Conservation (phyloP, 805 yeast genomes). For the Yarrowia sp. region DNA sequence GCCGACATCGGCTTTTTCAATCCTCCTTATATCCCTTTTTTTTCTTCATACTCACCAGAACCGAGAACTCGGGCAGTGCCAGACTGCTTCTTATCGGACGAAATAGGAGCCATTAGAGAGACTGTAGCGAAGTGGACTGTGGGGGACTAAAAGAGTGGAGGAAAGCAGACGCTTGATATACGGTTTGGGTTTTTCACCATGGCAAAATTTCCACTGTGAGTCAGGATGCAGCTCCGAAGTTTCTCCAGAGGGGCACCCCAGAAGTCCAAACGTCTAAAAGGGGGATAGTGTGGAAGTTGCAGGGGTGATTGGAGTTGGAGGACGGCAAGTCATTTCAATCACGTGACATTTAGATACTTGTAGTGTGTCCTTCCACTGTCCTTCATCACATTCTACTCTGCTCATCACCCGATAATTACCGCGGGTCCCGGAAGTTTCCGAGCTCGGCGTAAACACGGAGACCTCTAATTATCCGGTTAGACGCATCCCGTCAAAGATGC, state of each 20-base stretch:
- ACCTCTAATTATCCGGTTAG: not conserved
- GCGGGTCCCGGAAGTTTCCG: slow-evolving; percentile 9
- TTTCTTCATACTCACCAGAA: slow-evolving; percentile 47
- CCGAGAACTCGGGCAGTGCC: slow-evolving; percentile 90
- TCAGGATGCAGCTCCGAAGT: slow-evolving; percentile 27
- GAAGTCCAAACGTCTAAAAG: not conserved
- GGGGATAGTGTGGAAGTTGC: not conserved
- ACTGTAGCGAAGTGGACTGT: not conserved
- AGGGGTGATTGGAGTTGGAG: not conserved
- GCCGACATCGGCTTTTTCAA: not conserved
- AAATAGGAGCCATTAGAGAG: slow-evolving; percentile 32
- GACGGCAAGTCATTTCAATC: no score
- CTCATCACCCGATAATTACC: slow-evolving; percentile 2
- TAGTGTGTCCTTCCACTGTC: not conserved
- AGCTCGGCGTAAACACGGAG: slow-evolving; percentile 3
- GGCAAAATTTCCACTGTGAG: not conserved
- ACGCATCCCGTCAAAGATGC: not conserved
- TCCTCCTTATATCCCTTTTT: not conserved
- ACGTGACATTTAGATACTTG: not conserved
- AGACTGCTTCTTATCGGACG: slow-evolving; percentile 70
- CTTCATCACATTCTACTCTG: not conserved
- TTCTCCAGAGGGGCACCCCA: slow-evolving; percentile 18
- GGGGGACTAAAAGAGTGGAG: not conserved
- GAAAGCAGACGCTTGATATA: slow-evolving; percentile 3
- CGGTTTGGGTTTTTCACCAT: slow-evolving; percentile 7